phyloP scores from a whole-genome alignment of 176 grass and related monocot genomes.

The Paspalum notatum region DNA sequence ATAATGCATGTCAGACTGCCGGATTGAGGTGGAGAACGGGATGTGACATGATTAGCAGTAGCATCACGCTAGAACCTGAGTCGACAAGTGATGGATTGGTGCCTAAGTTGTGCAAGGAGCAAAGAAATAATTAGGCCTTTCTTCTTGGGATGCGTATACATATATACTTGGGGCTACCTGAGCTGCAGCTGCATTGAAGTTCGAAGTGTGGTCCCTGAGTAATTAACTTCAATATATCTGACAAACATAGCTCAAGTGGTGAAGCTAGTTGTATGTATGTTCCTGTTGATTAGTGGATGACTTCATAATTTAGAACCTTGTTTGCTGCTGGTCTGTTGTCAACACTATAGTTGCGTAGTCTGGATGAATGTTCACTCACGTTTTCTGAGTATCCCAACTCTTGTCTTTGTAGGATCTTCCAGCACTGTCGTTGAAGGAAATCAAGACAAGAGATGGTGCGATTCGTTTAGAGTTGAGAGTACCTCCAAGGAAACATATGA shows the following conservation, averaged over 20 bases:
- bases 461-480: slow-evolving; percentile 68
- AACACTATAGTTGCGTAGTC: background rate
- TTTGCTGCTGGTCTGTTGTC: slow-evolving; percentile 19
- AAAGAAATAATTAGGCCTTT: too few relatives aligned
- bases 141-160: too few relatives aligned
- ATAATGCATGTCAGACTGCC: too few relatives aligned
- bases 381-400: slow-evolving; percentile 27
- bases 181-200: too few relatives aligned
- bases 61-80: too few relatives aligned
- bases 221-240: slow-evolving; percentile 33
- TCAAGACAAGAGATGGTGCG: slow-evolving; percentile 65
- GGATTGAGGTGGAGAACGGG: too few relatives aligned
- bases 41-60: too few relatives aligned
- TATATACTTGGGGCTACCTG: too few relatives aligned
- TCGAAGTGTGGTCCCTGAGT: background rate
- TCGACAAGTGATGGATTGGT: too few relatives aligned
- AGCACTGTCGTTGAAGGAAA: slow-evolving; percentile 70
- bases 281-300: background rate
- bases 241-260: slow-evolving; percentile 20
- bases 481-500: slow-evolving; percentile 54
- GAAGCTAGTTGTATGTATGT: background rate
- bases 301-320: slow-evolving; percentile 25
- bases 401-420: slow-evolving; percentile 72
- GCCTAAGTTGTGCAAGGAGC: too few relatives aligned
- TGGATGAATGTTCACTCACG: slow-evolving; percentile 29